phyloP scores from a whole-genome alignment of 257 asterid species.

The Gentiana macrophylla region DNA sequence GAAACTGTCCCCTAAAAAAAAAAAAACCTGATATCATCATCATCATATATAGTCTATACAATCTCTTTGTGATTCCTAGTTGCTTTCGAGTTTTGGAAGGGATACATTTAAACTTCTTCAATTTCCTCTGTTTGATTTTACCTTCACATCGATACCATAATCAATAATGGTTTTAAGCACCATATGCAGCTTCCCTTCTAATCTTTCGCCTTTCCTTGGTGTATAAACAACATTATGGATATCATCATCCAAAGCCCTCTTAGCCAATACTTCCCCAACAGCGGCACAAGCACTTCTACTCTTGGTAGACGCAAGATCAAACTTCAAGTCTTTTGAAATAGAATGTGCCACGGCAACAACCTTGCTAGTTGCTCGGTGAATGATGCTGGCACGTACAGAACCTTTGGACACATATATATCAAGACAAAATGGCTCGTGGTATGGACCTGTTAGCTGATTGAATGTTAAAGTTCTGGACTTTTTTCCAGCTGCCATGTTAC shows the following conservation, averaged over 20 bases:
- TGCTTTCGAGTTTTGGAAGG: constrained; percentile 14
- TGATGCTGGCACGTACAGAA: constrained; percentile 72
- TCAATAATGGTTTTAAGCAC: constrained; percentile 47
- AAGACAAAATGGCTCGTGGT: constrained; percentile 82
- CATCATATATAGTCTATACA: no score
- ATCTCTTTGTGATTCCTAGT: not conserved
- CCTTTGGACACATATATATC: constrained; percentile 61
- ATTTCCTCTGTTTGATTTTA: constrained; percentile 62
- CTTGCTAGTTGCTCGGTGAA: constrained; percentile 79
- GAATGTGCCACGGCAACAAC: constrained; percentile 78
- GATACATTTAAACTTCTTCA: constrained; percentile 15
- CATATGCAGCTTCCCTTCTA: constrained; percentile 65
- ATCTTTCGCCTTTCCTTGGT: constrained; percentile 58
- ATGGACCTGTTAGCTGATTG: constrained; percentile 71
- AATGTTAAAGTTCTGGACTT: constrained; percentile 52
- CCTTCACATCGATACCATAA: constrained; percentile 68
- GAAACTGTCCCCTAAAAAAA: no score
- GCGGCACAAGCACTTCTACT: constrained; percentile 52
- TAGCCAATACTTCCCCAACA: constrained; percentile 60
- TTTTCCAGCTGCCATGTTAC: constrained; percentile 16
- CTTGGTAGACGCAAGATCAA: constrained; percentile 63
- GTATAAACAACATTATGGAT: constrained; percentile 68
- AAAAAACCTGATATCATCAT: no score
- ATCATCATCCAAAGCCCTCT: constrained; percentile 76
- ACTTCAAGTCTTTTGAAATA: constrained; percentile 85